phyloP scores from a whole-genome alignment of 768 basidiomycete species.

The Mycena crocata region DNA sequence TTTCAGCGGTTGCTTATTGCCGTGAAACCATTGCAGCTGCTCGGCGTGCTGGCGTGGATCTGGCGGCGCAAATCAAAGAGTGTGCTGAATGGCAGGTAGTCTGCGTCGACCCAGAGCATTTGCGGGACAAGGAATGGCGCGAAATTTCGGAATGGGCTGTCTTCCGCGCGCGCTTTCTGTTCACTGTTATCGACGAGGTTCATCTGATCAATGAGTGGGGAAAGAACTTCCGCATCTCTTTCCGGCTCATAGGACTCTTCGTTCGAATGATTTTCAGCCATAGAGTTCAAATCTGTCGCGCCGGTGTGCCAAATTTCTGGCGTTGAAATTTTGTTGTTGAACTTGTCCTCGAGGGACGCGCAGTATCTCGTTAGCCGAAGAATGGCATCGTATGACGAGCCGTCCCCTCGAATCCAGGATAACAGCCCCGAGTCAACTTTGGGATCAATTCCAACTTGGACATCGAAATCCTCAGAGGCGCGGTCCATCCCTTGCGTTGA shows the following conservation, averaged over 20 bases:
- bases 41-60: not conserved
- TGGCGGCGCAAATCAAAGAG: not conserved
- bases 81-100: not conserved
- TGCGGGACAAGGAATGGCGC: not conserved
- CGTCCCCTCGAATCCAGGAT: slow-evolving; percentile 30
- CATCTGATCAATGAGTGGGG: not conserved
- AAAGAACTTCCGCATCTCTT: not conserved
- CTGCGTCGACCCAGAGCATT: not conserved
- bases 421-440: slow-evolving; percentile 24
- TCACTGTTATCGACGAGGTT: not conserved
- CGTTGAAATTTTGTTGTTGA: slow-evolving; percentile 29
- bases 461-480: not conserved
- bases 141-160: not conserved
- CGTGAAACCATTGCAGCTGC: too few relatives aligned
- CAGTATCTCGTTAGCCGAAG: slow-evolving; percentile 28
- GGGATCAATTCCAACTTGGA: slow-evolving; percentile 30
- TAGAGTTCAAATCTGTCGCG: slow-evolving; percentile 32
- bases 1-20: too few relatives aligned
- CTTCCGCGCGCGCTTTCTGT: not conserved
- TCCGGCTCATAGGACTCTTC: not conserved
- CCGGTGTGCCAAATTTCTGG: slow-evolving; percentile 36
- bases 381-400: slow-evolving; percentile 30
- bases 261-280: slow-evolving; percentile 31
- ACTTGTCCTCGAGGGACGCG: slow-evolving; percentile 15
- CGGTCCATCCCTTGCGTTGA: not conserved